Percentiles rank a stretch among this genome's conserved stretches.
These are phyloP conservation scores for Kandelia obovata DNA, from an alignment of 345 rosid species.

Conservation along the genomic window DNA sequence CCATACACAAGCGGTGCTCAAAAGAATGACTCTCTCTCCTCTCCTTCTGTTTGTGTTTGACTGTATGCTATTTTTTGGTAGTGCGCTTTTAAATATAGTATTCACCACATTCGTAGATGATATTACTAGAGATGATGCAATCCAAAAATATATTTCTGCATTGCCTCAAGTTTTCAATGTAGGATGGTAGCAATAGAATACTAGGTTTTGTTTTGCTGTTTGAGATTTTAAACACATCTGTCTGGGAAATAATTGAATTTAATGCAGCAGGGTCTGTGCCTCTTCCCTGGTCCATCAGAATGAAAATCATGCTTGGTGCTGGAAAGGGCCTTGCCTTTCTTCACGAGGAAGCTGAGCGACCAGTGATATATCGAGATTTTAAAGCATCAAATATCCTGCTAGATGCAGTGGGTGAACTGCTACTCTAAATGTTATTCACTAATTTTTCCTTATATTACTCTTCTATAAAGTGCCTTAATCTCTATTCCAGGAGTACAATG, in stretches of 20 bases:
- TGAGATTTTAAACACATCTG: slow-evolving; percentile 4
- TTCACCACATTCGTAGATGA: background rate
- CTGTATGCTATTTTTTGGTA: background rate
- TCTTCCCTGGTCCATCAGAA: slow-evolving; percentile 40
- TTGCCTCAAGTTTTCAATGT: background rate
- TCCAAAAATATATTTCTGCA: background rate
- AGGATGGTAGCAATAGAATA: background rate
- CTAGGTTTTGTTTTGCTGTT: background rate
- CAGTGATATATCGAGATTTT: slow-evolving; percentile 47
- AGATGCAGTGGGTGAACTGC: slow-evolving; percentile 34
- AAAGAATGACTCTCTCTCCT: background rate
- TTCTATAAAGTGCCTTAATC: slow-evolving; percentile 4
- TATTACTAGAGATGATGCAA: slow-evolving; percentile 2
- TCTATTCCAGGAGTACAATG: slow-evolving; percentile 32
- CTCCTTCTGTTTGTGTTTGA: background rate
- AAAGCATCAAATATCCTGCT: slow-evolving; percentile 45
- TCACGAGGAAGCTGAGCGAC: slow-evolving; percentile 45
- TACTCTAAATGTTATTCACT: background rate
- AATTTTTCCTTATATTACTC: background rate
- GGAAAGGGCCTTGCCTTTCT: slow-evolving; percentile 48
- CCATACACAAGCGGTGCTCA: background rate
- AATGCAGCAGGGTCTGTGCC: slow-evolving; percentile 37
- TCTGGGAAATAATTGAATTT: background rate
- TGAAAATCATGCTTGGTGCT: slow-evolving; percentile 41
- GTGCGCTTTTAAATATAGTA: background rate